These are phyloP conservation scores for Anthracocystis walkeri DNA, from an alignment of 1,284 basidiomycete species.

Conservation along the genomic window DNA sequence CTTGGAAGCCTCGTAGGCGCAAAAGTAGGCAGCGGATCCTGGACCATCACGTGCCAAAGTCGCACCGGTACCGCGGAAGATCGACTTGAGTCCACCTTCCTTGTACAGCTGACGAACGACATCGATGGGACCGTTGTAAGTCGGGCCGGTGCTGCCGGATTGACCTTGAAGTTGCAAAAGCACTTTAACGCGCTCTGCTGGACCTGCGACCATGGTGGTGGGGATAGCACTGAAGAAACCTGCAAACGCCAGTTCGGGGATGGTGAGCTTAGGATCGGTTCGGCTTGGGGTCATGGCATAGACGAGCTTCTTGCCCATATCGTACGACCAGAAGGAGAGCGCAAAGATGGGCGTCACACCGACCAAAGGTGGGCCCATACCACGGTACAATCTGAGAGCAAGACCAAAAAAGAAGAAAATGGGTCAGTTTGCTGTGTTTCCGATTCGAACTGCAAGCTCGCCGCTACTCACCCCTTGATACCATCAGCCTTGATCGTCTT, in stretches of 20 bases:
- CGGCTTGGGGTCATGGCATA: slow-evolving; percentile 76
- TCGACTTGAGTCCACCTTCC: slow-evolving; percentile 90
- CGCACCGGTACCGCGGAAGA: slow-evolving; percentile 92
- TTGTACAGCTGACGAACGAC: slow-evolving; percentile 91
- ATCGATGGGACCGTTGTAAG: slow-evolving; percentile 92
- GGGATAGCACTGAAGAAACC: slow-evolving; percentile 96
- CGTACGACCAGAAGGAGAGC: slow-evolving; percentile 98
- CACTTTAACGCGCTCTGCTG: slow-evolving; percentile 97
- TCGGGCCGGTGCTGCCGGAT: slow-evolving; percentile 74
- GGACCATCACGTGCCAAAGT: slow-evolving; percentile 95
- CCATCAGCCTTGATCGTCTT: slow-evolving; percentile 92
- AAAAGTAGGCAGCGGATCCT: slow-evolving; percentile 96
- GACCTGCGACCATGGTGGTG: slow-evolving; percentile 89
- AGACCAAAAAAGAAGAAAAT: background rate
- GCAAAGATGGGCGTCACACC: slow-evolving; percentile 99
- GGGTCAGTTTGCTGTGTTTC: background rate
- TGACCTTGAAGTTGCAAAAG: slow-evolving; percentile 92
- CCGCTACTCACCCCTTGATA: slow-evolving; percentile 77
- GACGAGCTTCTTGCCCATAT: slow-evolving; percentile 90
- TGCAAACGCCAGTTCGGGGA: slow-evolving; percentile 86
- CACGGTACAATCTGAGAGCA: slow-evolving; percentile 83
- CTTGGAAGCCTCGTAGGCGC: slow-evolving; percentile 95
- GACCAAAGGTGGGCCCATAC: slow-evolving; percentile 93
- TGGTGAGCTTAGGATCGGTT: slow-evolving; percentile 77
- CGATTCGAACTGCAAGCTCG: too few species aligned